Evolutionary conservation across 1,284 basidiomycete genomes (phyloP).

Genomic region (Meira miltonrushii): DNA sequence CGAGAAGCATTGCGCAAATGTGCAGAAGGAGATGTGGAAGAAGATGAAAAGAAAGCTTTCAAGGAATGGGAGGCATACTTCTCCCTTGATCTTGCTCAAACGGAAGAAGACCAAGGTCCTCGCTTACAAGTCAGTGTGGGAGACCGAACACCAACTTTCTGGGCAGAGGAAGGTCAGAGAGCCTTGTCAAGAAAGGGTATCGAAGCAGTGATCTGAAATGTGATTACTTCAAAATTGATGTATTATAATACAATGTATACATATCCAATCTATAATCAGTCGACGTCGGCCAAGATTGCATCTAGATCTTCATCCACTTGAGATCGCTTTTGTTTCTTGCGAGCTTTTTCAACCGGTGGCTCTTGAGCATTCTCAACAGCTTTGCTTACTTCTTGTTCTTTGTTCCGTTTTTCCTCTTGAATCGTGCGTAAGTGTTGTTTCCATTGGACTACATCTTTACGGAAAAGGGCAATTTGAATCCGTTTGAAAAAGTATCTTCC

Average conservation of each 20-base stretch:
- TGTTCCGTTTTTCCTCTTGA: too few species aligned
- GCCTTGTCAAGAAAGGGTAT: not conserved
- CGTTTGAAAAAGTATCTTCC: conserved; percentile 43
- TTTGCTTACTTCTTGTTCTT: not conserved
- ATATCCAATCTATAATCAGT: not conserved
- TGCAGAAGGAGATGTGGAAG: not conserved
- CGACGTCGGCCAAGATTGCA: conserved; percentile 25
- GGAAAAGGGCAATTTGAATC: conserved; percentile 37
- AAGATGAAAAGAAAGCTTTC: not conserved
- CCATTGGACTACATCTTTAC: conserved; percentile 40
- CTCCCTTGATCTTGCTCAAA: not conserved
- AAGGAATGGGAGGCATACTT: not conserved
- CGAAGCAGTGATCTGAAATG: not conserved
- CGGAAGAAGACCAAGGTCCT: not conserved
- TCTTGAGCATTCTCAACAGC: not conserved
- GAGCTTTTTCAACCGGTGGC: not conserved
- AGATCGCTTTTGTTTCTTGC: conserved; percentile 15
- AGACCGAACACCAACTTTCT: conserved; percentile 8
- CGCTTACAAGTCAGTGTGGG: not conserved
- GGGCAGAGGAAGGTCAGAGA: conserved; percentile 7
- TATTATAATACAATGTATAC: not conserved
- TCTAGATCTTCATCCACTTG: conserved; percentile 29
- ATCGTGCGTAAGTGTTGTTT: conserved; percentile 8
- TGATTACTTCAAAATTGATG: not conserved
- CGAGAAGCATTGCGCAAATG: not conserved